Percentiles rank a stretch among this genome's conserved stretches.
phyloP scores from a whole-genome alignment of 768 basidiomycete species.

The Leccinum pellstonianum region DNA sequence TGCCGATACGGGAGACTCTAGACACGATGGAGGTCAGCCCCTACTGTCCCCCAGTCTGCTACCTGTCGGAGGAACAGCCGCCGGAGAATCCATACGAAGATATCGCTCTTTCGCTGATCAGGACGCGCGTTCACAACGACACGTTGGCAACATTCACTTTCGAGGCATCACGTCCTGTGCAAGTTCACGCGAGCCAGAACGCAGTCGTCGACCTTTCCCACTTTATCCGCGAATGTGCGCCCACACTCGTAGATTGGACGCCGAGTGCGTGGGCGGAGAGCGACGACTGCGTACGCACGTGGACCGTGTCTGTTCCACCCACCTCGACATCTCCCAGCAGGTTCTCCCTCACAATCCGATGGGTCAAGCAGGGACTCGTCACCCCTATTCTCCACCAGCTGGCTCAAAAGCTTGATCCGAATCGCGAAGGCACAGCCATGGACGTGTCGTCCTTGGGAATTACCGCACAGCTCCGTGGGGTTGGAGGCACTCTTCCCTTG shows the following conservation, averaged over 20 bases:
- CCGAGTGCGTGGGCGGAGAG: constrained; percentile 44
- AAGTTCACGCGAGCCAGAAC: constrained; percentile 44
- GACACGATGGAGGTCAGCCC: constrained; percentile 39
- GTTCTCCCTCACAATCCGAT: constrained; percentile 54
- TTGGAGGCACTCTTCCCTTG: constrained; percentile 48
- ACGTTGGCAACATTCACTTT: constrained; percentile 58
- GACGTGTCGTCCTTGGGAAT: constrained; percentile 36
- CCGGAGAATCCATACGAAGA: constrained; percentile 29
- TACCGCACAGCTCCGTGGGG: constrained; percentile 47
- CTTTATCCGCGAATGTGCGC: constrained; percentile 46
- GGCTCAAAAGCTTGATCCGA: constrained; percentile 16
- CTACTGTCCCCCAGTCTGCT: constrained; percentile 58
- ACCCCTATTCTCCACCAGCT: constrained; percentile 56
- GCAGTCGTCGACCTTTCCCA: constrained; percentile 53
- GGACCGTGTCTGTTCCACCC: constrained; percentile 50
- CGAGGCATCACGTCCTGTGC: constrained; percentile 33
- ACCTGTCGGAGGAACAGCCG: constrained; percentile 47
- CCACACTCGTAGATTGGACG: constrained; percentile 49
- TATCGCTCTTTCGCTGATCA: constrained; percentile 28
- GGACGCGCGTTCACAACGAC: constrained; percentile 20
- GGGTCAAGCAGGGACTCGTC: constrained; percentile 52
- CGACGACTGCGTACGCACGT: constrained; percentile 64
- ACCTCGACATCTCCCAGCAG: constrained; percentile 8
- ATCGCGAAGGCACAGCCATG: not conserved
- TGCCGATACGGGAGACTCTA: constrained; percentile 48